These are phyloP conservation scores for Exophiala dermatitidis DNA, from an alignment of 2,329 filamentous ascomycete genomes.

Conservation along the genomic window DNA sequence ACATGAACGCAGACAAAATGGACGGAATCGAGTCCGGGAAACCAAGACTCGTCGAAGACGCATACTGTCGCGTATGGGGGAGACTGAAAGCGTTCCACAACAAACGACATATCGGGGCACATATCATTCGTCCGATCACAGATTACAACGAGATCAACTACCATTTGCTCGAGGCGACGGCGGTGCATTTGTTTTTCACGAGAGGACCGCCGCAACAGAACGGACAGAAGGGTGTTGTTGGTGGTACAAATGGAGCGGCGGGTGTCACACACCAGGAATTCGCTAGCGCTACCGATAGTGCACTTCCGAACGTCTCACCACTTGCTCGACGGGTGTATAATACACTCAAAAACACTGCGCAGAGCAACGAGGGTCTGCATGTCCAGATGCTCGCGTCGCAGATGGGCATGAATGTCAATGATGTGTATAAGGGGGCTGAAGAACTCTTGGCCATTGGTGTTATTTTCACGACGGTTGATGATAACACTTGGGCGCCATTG, in stretches of 20 bases:
- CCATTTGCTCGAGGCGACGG: slow-evolving; percentile 83
- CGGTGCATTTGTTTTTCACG: slow-evolving; percentile 77
- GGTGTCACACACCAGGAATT: slow-evolving; percentile 31
- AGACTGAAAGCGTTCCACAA: slow-evolving; percentile 76
- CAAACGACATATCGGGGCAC: slow-evolving; percentile 72
- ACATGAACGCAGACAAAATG: slow-evolving; percentile 37
- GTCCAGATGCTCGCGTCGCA: slow-evolving; percentile 65
- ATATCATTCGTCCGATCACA: slow-evolving; percentile 69
- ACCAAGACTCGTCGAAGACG: slow-evolving; percentile 59
- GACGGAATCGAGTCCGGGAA: slow-evolving; percentile 38
- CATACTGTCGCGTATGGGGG: slow-evolving; percentile 80
- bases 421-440: slow-evolving; percentile 70
- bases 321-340: slow-evolving; percentile 64
- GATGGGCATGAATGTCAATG: slow-evolving; percentile 57
- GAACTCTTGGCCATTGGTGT: slow-evolving; percentile 67
- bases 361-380: slow-evolving; percentile 77
- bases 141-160: slow-evolving; percentile 92
- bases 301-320: slow-evolving; percentile 46
- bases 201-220: slow-evolving; percentile 53
- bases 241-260: slow-evolving; percentile 32
- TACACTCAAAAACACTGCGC: slow-evolving; percentile 58
- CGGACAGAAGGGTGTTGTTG: slow-evolving; percentile 31
- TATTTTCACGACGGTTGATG: slow-evolving; percentile 87
- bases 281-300: slow-evolving; percentile 28
- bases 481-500: slow-evolving; percentile 82